These are phyloP conservation scores for Boletus bicolor DNA, from an alignment of 768 basidiomycete species.

Conservation along the genomic window DNA sequence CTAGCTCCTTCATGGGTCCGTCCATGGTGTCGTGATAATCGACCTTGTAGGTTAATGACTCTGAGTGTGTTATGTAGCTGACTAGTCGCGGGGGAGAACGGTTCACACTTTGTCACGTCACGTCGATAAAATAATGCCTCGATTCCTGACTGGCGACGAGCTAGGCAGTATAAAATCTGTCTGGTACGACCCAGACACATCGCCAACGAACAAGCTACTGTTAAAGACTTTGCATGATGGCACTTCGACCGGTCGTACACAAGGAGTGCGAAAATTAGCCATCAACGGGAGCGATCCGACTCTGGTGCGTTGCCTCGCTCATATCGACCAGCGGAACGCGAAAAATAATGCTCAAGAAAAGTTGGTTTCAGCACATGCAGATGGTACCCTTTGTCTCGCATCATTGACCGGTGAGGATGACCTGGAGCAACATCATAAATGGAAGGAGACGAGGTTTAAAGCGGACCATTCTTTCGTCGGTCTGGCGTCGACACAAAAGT, in stretches of 20 bases:
- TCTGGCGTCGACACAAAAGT: slow-evolving; percentile 51
- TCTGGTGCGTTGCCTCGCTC: slow-evolving; percentile 36
- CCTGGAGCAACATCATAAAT: slow-evolving; percentile 43
- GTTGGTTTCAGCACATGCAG: slow-evolving; percentile 63
- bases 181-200: slow-evolving; percentile 35
- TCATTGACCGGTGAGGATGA: slow-evolving; percentile 40
- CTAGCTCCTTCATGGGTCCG: slow-evolving; percentile 70
- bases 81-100: not conserved
- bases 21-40: slow-evolving; percentile 50
- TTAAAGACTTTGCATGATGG: slow-evolving; percentile 36
- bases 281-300: slow-evolving; percentile 29
- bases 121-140: slow-evolving; percentile 44
- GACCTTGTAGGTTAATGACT: not conserved
- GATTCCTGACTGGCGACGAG: slow-evolving; percentile 75
- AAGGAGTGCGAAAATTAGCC: slow-evolving; percentile 40
- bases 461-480: slow-evolving; percentile 59
- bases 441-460: slow-evolving; percentile 64
- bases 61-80: not conserved
- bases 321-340: slow-evolving; percentile 11
- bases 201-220: slow-evolving; percentile 34
- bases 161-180: slow-evolving; percentile 72
- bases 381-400: slow-evolving; percentile 52
- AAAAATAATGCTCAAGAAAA: slow-evolving; percentile 43
- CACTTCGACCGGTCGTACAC: slow-evolving; percentile 30
- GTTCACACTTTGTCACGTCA: slow-evolving; percentile 24